These are phyloP conservation scores for Fusarium nurragi DNA, from an alignment of 2,329 filamentous ascomycete genomes.

Conservation along the genomic window DNA sequence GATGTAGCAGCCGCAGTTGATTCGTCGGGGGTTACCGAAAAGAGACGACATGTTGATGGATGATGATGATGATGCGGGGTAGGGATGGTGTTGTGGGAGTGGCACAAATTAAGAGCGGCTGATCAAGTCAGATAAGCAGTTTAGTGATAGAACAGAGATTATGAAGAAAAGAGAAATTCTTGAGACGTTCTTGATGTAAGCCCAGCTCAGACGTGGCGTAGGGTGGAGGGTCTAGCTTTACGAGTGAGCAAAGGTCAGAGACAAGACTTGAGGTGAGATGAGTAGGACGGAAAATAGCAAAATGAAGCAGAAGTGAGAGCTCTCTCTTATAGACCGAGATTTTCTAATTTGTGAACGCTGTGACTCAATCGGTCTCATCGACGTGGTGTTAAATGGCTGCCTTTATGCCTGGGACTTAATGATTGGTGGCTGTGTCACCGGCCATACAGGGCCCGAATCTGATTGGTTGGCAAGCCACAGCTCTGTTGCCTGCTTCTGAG, in stretches of 20 bases:
- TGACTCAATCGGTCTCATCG: conserved; percentile 8
- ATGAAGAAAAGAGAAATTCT: background rate
- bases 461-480: conserved; percentile 2
- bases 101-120: background rate
- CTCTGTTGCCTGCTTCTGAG: conserved; percentile 20
- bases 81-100: background rate
- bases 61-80: background rate
- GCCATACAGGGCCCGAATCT: accelerated
- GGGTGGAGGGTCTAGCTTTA: too few species aligned
- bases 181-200: background rate
- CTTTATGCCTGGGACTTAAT: conserved; percentile 9
- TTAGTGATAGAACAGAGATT: background rate
- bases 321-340: conserved; percentile 10
- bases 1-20: conserved; percentile 51
- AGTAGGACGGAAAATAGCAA: background rate
- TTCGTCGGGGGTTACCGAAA: background rate
- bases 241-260: background rate
- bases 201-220: background rate
- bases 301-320: too few species aligned
- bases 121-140: background rate
- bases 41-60: conserved; percentile 1
- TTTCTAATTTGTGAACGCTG: background rate
- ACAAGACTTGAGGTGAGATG: background rate
- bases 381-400: background rate
- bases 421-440: background rate